Conservation (phyloP, 129 eudicot genomes). For the Pseudognaphalium luteoalbum region DNA sequence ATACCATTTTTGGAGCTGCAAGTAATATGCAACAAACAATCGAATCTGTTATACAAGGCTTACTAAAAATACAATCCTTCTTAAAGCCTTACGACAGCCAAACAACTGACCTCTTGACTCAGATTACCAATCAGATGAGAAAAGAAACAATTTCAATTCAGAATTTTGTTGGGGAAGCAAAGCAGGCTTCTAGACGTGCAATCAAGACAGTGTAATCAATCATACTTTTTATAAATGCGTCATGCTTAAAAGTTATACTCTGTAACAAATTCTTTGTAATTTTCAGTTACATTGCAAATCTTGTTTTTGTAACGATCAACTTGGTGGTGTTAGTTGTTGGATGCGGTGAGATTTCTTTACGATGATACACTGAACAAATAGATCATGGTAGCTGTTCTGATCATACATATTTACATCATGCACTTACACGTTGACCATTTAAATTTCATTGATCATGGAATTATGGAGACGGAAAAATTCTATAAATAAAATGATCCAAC, state of each 20-base stretch:
- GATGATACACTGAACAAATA: slow-evolving; percentile 6
- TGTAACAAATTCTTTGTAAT: not conserved
- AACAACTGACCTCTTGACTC: slow-evolving; percentile 37
- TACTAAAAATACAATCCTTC: slow-evolving; percentile 38
- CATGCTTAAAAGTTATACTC: slow-evolving; percentile 10
- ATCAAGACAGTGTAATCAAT: slow-evolving; percentile 46
- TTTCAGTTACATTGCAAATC: slow-evolving; percentile 53
- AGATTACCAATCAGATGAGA: slow-evolving; percentile 38
- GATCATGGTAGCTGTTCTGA: not conserved
- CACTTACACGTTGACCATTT: not conserved
- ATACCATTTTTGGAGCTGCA: slow-evolving; percentile 50
- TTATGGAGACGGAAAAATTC: not conserved
- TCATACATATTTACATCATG: slow-evolving; percentile 8
- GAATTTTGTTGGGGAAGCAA: slow-evolving; percentile 36
- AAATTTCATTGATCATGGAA: not conserved
- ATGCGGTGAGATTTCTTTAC: slow-evolving; percentile 47
- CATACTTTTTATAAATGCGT: not conserved
- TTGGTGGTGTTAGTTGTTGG: slow-evolving; percentile 50
- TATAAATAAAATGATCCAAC: not conserved
- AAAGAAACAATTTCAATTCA: slow-evolving; percentile 39
- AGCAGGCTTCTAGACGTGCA: slow-evolving; percentile 39
- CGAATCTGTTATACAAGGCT: slow-evolving; percentile 31
- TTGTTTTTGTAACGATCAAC: slow-evolving; percentile 49
- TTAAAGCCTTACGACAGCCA: slow-evolving; percentile 44
- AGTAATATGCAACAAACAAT: slow-evolving; percentile 38